Evolutionary conservation across 2,329 filamentous ascomycete species (phyloP), one percentile per base, ranked within the genome.

Genomic region (Sporothrix protearum): DNA sequence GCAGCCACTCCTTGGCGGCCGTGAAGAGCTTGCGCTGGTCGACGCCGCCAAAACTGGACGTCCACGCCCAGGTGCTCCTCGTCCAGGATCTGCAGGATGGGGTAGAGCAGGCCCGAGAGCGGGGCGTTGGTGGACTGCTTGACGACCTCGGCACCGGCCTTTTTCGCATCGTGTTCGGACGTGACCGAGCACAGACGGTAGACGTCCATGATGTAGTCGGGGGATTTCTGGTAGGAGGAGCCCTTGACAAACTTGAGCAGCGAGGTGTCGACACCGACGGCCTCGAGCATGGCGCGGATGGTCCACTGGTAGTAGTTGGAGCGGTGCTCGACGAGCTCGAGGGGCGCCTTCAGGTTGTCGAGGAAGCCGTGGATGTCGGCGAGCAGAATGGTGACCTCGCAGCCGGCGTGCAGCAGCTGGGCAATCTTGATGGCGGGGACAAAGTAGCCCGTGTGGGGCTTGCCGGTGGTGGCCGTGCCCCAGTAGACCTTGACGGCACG

Each of bases 11-110:
- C 75, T 91, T 91, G 4, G 95, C 94, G 3, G 94, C 88, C 0
- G 90, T 90, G 79, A 97, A 97, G 74, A 97, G 89, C 82, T 97
- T 97, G 73, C 94, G 84, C 82, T 97, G 94, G 77, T 97, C 95
- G 68, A 91, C 82, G 42, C 75, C 93, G 71, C 94, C 94, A 74
- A 74, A 97, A 94, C 78, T 99, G 93, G 1, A 88, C 91, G 80
- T 99, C 95, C 3, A 94, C 92, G 71, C 89, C 89, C 3, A 99
- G 85, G 84, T 97, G 89, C 83, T 96, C 87, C 82, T 98, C 95
- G 78, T 98, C 95, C 63, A 98, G 83, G 0, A 92, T 92, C 82
- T 98, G 96, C 82, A 99, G 90, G 64, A 96, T 85, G 0, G 93
- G 92, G 84, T 96, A 96, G 73, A 95, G 86, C 14, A 95, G 85